phyloP scores from a whole-genome alignment of 2,329 filamentous ascomycete genomes.

The Fusarium sp. region DNA sequence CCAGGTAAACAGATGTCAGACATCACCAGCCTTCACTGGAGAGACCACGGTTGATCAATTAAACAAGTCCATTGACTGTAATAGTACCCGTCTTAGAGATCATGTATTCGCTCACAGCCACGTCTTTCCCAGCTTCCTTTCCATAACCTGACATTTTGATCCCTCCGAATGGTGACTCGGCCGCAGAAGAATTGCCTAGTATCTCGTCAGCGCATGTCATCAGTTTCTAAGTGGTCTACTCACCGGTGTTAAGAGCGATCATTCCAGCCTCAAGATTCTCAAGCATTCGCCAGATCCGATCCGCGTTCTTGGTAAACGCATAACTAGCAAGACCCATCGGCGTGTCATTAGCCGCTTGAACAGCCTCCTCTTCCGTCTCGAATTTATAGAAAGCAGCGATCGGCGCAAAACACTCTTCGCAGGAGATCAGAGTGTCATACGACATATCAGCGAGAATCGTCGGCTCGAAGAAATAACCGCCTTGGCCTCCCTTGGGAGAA shows the following conservation, averaged over 20 bases:
- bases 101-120: conserved; percentile 55
- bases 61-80: not conserved
- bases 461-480: conserved; percentile 28
- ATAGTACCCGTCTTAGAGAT: conserved; percentile 50
- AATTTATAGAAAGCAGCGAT: conserved; percentile 26
- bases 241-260: conserved; percentile 24
- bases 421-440: not conserved
- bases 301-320: conserved; percentile 20
- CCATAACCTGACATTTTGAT: conserved; percentile 34
- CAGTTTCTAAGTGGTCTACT: accelerated
- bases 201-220: not conserved
- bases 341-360: conserved; percentile 20
- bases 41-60: too few relatives aligned
- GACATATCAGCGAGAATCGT: conserved; percentile 23
- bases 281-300: conserved; percentile 17
- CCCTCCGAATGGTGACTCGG: conserved; percentile 49
- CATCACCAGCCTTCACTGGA: not conserved
- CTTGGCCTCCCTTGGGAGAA: not conserved
- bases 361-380: conserved; percentile 26
- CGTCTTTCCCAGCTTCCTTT: conserved; percentile 51
- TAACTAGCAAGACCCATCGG: conserved; percentile 26
- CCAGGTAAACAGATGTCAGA: not conserved
- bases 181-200: conserved; percentile 42
- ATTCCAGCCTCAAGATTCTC: conserved; percentile 35
- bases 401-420: conserved; percentile 32